Percentiles rank a stretch among this genome's conserved stretches.
Evolutionary conservation across 352 stramenopile genomes (phyloP).

Genomic region (Phytophthora parvispora): DNA sequence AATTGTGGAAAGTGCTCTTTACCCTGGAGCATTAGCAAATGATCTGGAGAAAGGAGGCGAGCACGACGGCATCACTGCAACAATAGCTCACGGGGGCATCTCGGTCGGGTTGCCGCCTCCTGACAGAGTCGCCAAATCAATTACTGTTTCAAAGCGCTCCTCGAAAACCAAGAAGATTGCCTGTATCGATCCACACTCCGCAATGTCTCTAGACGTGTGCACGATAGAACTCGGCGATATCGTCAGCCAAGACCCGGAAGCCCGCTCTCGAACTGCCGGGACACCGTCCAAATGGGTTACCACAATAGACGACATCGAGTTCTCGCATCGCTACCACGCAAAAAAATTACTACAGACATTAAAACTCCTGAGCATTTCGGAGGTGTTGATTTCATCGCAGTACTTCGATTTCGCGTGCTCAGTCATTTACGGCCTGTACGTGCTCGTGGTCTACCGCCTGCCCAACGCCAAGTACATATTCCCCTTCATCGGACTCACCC

Average conservation of each 20-base stretch:
- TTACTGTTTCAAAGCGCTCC: not conserved
- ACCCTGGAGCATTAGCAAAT: not conserved
- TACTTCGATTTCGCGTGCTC: slow-evolving; percentile 39
- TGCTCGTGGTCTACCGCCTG: slow-evolving; percentile 17
- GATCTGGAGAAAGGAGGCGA: not conserved
- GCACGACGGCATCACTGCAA: not conserved
- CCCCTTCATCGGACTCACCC: slow-evolving; percentile 11
- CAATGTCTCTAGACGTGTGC: not conserved
- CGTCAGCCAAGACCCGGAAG: not conserved
- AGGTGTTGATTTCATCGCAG: slow-evolving; percentile 32
- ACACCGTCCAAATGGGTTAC: not conserved
- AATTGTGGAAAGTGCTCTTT: slow-evolving; percentile 27
- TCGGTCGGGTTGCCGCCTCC: not conserved
- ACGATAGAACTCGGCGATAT: slow-evolving; percentile 4
- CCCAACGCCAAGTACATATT: slow-evolving; percentile 21
- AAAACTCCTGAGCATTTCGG: slow-evolving; percentile 30
- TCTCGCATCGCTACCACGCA: slow-evolving; percentile 23
- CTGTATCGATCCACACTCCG: not conserved
- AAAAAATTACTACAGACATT: slow-evolving; percentile 26
- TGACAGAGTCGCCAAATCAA: not conserved
- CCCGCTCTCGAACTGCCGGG: not conserved
- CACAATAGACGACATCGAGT: slow-evolving; percentile 22
- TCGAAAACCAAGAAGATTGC: slow-evolving; percentile 2
- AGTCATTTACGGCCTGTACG: slow-evolving; percentile 34
- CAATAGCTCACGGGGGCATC: not conserved